Conservation (phyloP, 2,329 filamentous ascomycete genomes). For the Fusarium floridanum region DNA sequence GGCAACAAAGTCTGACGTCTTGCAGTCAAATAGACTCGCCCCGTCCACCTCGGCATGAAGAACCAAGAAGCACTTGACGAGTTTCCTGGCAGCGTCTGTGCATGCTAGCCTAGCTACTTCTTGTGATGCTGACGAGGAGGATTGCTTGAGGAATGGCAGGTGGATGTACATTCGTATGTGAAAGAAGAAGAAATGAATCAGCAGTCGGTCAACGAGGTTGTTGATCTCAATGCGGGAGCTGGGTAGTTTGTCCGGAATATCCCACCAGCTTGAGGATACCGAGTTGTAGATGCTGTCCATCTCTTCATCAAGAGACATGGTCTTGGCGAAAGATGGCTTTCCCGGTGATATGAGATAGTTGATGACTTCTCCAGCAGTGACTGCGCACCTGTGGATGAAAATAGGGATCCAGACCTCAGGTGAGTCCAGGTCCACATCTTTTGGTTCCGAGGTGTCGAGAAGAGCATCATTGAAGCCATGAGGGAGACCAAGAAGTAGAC, state of each 20-base stretch:
- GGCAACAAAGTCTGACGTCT: background rate
- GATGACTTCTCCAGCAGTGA: background rate
- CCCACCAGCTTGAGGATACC: background rate
- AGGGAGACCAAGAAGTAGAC: background rate
- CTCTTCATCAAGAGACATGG: background rate
- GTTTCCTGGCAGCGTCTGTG: background rate
- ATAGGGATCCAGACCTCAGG: background rate
- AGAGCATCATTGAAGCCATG: background rate
- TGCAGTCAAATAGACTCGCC: background rate
- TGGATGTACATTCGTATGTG: background rate
- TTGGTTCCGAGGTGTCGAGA: background rate
- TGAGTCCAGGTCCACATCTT: background rate
- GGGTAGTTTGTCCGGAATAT: background rate
- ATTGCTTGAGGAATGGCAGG: background rate
- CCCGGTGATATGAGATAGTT: background rate
- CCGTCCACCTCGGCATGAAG: background rate
- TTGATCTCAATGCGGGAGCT: background rate
- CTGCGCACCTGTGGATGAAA: background rate
- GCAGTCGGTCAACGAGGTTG: background rate
- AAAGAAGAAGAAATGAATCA: constrained; percentile 1
- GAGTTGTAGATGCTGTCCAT: background rate
- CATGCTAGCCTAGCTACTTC: background rate
- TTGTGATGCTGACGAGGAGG: background rate
- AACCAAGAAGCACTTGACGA: background rate
- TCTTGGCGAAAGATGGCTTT: background rate